A percentile compares a stretch with the other conserved stretches of the same genome.
These are phyloP conservation scores for Meyerozyma guilliermondii DNA, from an alignment of 1,139 yeast genomes.

Conservation along the genomic window DNA sequence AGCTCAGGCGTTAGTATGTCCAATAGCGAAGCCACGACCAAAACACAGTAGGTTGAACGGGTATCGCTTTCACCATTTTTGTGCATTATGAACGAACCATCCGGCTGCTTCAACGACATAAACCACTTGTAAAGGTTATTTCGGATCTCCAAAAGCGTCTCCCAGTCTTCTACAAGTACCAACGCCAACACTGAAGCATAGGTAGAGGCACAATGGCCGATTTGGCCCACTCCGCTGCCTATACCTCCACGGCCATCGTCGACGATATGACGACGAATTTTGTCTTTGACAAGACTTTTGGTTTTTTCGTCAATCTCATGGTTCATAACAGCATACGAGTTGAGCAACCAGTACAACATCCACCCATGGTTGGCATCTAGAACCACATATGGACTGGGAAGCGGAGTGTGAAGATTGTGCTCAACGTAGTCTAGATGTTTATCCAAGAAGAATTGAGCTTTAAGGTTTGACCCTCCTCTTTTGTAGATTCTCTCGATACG, in stretches of 20 bases:
- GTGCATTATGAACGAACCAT: conserved; percentile 78
- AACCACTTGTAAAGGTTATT: conserved; percentile 58
- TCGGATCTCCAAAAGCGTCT: conserved; percentile 20
- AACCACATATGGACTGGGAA: conserved; percentile 44
- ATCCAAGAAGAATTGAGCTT: conserved; percentile 11
- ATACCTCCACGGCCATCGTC: conserved; percentile 59
- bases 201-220: conserved; percentile 80
- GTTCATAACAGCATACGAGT: conserved; percentile 29
- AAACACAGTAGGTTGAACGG: conserved; percentile 81
- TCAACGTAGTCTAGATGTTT: conserved; percentile 16
- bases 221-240: conserved; percentile 79
- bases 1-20: conserved; percentile 61
- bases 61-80: conserved; percentile 81
- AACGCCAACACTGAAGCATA: conserved; percentile 74
- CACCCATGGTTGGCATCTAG: conserved; percentile 90
- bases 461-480: conserved; percentile 19
- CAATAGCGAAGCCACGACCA: conserved; percentile 68
- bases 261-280: conserved; percentile 23
- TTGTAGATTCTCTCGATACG: conserved; percentile 20
- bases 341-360: conserved; percentile 81
- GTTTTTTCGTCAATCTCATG: conserved; percentile 4
- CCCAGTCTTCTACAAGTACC: conserved; percentile 46
- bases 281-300: conserved; percentile 14
- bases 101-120: conserved; percentile 51
- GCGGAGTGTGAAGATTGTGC: conserved; percentile 32